These are phyloP conservation scores for Syncephalastrum contaminatum DNA, from an alignment of 371 early-diverging fungal species.

Conservation along the genomic window DNA sequence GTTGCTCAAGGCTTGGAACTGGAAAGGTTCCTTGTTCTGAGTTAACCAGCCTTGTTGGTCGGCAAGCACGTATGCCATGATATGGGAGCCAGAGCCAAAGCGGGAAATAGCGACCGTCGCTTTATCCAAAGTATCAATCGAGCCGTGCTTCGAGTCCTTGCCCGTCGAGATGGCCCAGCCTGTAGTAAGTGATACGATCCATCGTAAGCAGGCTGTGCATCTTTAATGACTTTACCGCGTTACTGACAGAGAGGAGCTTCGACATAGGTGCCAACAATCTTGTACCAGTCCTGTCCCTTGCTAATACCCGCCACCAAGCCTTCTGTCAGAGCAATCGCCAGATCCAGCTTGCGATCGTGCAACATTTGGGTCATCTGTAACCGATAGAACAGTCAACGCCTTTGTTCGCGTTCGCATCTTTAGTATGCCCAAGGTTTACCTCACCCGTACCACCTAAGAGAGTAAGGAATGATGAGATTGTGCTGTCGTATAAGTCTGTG, in stretches of 20 bases:
- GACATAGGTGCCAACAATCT: constrained; percentile 78
- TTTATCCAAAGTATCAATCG: constrained; percentile 59
- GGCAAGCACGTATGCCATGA: constrained; percentile 80
- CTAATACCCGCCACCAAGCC: constrained; percentile 77
- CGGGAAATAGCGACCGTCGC: constrained; percentile 74
- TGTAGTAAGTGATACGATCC: constrained; percentile 19
- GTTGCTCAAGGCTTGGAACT: constrained; percentile 67
- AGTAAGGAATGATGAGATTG: neutral
- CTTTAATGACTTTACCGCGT: neutral
- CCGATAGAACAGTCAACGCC: neutral
- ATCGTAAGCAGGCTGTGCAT: neutral
- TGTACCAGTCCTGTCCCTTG: constrained; percentile 58
- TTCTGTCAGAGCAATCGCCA: constrained; percentile 85
- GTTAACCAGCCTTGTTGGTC: constrained; percentile 69
- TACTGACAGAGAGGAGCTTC: constrained; percentile 70
- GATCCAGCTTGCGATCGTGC: constrained; percentile 66
- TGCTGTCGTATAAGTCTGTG: neutral
- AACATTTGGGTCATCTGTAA: constrained; percentile 77
- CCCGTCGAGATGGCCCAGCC: constrained; percentile 75
- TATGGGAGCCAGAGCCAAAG: constrained; percentile 81
- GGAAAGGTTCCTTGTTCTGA: constrained; percentile 36
- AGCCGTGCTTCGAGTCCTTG: constrained; percentile 42
- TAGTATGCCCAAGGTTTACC: constrained; percentile 29
- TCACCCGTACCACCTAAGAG: constrained; percentile 64
- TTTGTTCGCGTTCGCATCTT: no score